Conservation (phyloP, 768 basidiomycete species). For the Guyanaporus albipodus region DNA sequence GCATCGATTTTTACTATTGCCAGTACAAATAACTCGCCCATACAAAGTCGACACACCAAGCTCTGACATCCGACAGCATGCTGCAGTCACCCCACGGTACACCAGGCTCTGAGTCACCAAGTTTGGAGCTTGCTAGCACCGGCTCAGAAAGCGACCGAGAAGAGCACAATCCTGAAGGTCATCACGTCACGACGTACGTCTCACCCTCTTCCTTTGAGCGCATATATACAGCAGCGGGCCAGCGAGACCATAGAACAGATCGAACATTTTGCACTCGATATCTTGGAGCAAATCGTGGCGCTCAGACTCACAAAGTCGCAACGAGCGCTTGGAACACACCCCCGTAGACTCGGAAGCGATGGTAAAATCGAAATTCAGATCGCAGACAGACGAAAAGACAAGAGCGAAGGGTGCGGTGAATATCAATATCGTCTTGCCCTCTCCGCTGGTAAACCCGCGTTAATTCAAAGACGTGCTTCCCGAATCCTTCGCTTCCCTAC, state of each 20-base stretch:
- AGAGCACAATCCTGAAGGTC: slow-evolving; percentile 4
- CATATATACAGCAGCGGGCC: slow-evolving; percentile 2
- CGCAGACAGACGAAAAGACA: slow-evolving; percentile 34
- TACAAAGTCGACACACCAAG: too few relatives aligned
- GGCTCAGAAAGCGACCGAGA: slow-evolving; percentile 18
- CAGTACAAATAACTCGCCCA: too few relatives aligned
- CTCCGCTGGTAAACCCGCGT: neutral
- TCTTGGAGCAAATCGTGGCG: slow-evolving; percentile 31
- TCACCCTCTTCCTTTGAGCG: neutral
- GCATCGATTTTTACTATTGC: too few relatives aligned
- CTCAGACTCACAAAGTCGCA: slow-evolving; percentile 11
- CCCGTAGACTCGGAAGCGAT: slow-evolving; percentile 5
- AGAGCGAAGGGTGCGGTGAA: slow-evolving; percentile 30
- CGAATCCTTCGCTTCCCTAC: slow-evolving; percentile 37
- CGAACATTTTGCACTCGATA: slow-evolving; percentile 28
- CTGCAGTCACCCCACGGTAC: too few relatives aligned
- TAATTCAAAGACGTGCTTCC: slow-evolving; percentile 6
- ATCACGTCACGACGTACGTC: slow-evolving; percentile 6
- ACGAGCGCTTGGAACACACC: neutral
- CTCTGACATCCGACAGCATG: slow-evolving; percentile 1
- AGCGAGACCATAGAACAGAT: slow-evolving; percentile 28
- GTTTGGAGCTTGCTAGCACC: neutral
- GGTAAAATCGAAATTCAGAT: slow-evolving; percentile 34
- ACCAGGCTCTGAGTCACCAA: too few relatives aligned
- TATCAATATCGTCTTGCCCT: neutral